Base-by-base conservation (phyloP, 108 stramenopile genomes). In the Cyclotella baltica region DNA sequence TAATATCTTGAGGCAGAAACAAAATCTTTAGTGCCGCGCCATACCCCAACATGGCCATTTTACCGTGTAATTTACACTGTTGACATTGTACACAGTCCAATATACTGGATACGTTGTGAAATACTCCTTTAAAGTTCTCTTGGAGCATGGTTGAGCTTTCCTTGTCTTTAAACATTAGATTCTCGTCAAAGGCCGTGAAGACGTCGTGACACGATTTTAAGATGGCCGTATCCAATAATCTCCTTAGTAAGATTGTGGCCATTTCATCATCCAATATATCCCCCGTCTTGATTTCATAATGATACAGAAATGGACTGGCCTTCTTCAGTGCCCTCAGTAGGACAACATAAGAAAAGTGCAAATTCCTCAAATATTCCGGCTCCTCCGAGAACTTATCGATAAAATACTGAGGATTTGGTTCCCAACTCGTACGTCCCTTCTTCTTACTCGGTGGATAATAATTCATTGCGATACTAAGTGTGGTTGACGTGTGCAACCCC, bases 81-180 rank as follows among this genome's bases (percentile, higher is more conserved):
- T 98, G 95, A 80, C 98, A 98, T 74, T 96, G 94, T 22, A 98
- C 96, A 78, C 98, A 98, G 77, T 97, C 96, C 51, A 98, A 72
- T 56, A 97, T 96, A 23, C 86, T 83, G 19, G 85, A 86, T 61
- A 97, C 89, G 79, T 97, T 97, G 73, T 95, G 95, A 84, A 98
- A 98, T 37, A 93, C 92, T 0, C 88, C 92, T 80, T 96, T 96
- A 80, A 98, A 97, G 61, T 89, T 89, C 61, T 92, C 83, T 77
- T 93, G 92, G 46, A 98, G 72, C 1, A 62, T 47, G 19, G 83
- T 65, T 4, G 75, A 88, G 40, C 84, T 70, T 28, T 79, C 62
- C 38, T 80, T 72, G 51, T 91, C 83, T 38, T 79, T 83, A 83
- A 98, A 98, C 93, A 98, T 93, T 59, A 95, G 70, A 51, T 86